Evolutionary conservation across 768 basidiomycete species (phyloP), one percentile per base, ranked within the genome.

Genomic region (Strobilomyces echinocephalus): DNA sequence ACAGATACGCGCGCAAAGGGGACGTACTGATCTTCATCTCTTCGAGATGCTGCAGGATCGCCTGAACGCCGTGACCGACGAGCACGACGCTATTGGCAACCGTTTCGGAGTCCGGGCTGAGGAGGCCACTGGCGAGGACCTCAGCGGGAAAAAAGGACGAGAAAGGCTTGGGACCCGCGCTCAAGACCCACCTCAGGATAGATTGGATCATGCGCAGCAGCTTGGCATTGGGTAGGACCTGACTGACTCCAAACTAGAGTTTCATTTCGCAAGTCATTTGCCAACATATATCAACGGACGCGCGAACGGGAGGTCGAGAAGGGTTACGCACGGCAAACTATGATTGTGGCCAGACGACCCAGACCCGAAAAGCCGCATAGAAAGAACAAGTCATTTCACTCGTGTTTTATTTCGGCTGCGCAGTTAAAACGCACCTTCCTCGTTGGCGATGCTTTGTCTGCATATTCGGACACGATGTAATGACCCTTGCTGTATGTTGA

Each of bases 21-120:
- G 21, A 68, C 87, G 63, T 63, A 91, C 89, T 86, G 63, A 91
- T 87, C 70, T 82, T 84, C 80, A 91, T 84, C 44, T 90, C 87
- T 49, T 88, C 85, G 35, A 91, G 73, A 16, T 82, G 76, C 38
- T 79, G 73, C 14, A 91, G 68, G 58, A 84, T 78, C 3, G 75
- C 76, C 35, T 73, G 70, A 38, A 81, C 65, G 18, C 77, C 77
- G 61, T 90, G 87, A 2, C 76, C 84, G 12, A 92, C 80, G 6
- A 92, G 73, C 15, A 91, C 85, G 34, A 92, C 80, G 18, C 73
- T 73, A 62, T 91, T 91, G 21, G 85, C 65, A 1, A 74, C 69
- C 14, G 81, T 85, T 61, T 92, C 90, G 1, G 86, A 84, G 62
- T 91, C 88, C 0, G 89, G 90, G 59, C 82, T 86, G 7, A 80